Evolutionary conservation across 306 rosid species (phyloP).

Genomic region (Pterocarpus macrocarpus): DNA sequence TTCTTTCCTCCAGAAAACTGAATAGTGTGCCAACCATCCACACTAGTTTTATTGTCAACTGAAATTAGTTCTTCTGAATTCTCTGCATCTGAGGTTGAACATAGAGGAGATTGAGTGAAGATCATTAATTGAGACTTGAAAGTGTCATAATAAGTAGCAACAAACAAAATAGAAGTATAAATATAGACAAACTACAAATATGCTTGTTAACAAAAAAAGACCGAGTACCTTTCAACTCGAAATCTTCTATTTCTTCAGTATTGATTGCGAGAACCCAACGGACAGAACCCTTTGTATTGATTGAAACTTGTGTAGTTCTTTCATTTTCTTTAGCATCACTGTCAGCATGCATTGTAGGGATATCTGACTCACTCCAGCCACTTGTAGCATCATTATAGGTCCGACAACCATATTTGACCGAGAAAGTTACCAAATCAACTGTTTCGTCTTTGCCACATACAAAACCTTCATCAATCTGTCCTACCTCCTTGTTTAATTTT

Average conservation of each 20-base stretch:
- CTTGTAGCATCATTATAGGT: constrained; percentile 57
- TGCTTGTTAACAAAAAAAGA: constrained; percentile 14
- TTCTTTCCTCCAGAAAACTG: constrained; percentile 88
- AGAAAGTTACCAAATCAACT: constrained; percentile 85
- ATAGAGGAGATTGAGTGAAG: constrained; percentile 18
- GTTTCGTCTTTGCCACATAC: constrained; percentile 73
- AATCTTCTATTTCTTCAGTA: constrained; percentile 78
- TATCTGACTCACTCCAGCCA: constrained; percentile 82
- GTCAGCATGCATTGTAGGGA: constrained; percentile 63
- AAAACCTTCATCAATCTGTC: constrained; percentile 77
- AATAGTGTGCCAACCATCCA: constrained; percentile 80
- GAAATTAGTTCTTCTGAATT: constrained; percentile 70
- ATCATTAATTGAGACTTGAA: constrained; percentile 20
- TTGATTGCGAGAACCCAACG: constrained; percentile 94
- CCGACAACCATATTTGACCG: constrained; percentile 82
- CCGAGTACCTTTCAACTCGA: constrained; percentile 67
- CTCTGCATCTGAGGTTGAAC: constrained; percentile 50
- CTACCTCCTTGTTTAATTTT: constrained; percentile 81
- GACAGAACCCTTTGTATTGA: constrained; percentile 78
- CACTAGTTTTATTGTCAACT: constrained; percentile 58
- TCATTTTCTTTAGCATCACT: constrained; percentile 56
- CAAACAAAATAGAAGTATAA: neutral
- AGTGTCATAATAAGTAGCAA: constrained; percentile 32
- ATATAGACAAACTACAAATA: constrained; percentile 1
- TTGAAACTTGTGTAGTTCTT: constrained; percentile 67